Conservation (phyloP, 345 rosid species). For the Camelina neglecta region DNA sequence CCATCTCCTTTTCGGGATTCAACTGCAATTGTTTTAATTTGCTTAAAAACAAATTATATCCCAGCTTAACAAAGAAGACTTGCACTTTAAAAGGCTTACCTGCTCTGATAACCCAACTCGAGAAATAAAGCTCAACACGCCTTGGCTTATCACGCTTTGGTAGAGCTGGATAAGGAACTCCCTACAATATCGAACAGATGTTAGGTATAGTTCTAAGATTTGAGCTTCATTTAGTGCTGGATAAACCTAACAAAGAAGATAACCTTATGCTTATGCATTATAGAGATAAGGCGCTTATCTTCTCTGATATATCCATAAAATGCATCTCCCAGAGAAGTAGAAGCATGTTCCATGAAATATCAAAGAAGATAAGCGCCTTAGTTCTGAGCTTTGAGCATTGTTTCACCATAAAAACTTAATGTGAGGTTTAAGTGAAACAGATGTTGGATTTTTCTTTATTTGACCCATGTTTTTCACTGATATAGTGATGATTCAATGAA, state of each 20-base stretch:
- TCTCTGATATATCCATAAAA: not conserved
- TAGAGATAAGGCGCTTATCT: not conserved
- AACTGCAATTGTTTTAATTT: conserved; percentile 51
- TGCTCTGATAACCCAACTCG: conserved; percentile 91
- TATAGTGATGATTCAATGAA: not conserved
- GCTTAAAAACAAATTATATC: not conserved
- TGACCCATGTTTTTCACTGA: conserved; percentile 2
- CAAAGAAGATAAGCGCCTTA: not conserved
- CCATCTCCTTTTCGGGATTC: conserved; percentile 95
- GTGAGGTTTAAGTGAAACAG: not conserved
- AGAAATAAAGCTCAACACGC: conserved; percentile 90
- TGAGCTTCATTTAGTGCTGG: not conserved
- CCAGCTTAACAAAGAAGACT: not conserved
- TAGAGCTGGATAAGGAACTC: conserved; percentile 72
- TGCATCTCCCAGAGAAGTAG: not conserved
- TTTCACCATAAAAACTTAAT: not conserved
- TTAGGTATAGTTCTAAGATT: not conserved
- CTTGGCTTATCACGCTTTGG: conserved; percentile 89
- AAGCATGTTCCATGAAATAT: not conserved
- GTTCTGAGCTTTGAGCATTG: not conserved
- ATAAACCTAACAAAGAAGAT: not conserved
- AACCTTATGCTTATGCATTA: not conserved
- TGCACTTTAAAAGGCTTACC: conserved; percentile 54
- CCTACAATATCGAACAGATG: conserved; percentile 49
- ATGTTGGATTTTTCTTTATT: not conserved